A percentile compares a stretch with the other conserved stretches of the same genome.
Conservation (phyloP, 352 stramenopile species). For the Phytophthora cactorum region DNA sequence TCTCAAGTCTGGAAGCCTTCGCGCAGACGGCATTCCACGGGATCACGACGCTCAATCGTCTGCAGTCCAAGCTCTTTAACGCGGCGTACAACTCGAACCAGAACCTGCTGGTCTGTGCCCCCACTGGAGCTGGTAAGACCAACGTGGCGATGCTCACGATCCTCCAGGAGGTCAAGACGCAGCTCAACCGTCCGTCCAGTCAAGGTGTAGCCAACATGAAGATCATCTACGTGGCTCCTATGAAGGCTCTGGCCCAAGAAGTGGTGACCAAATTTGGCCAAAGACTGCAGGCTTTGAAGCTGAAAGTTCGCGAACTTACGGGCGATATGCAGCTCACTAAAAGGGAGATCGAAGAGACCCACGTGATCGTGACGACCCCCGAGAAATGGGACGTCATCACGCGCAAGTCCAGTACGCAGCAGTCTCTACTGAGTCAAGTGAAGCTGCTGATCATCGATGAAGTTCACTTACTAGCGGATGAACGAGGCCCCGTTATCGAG, state of each 20-base stretch:
- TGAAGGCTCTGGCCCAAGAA: conserved; percentile 99
- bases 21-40: conserved; percentile 82
- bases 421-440: conserved; percentile 89
- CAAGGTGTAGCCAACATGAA: conserved; percentile 83
- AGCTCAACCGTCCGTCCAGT: conserved; percentile 50
- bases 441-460: conserved; percentile 99
- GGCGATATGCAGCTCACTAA: conserved; percentile 99
- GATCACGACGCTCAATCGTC: conserved; percentile 93
- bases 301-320: conserved; percentile 94
- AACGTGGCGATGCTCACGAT: conserved; percentile 99
- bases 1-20: conserved; percentile 71
- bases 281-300: conserved; percentile 67
- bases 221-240: conserved; percentile 97
- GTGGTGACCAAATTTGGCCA: conserved; percentile 98
- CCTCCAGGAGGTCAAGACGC: conserved; percentile 90
- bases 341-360: conserved; percentile 95
- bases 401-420: conserved; percentile 94
- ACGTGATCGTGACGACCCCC: conserved; percentile 98
- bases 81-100: conserved; percentile 96
- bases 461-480: conserved; percentile 98
- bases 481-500: conserved; percentile 99
- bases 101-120: conserved; percentile 96
- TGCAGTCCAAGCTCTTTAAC: conserved; percentile 98
- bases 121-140: conserved; percentile 97
- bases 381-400: conserved; percentile 99